A percentile compares a stretch with the other conserved stretches of the same genome.
These are phyloP conservation scores for Phyllachora maydis DNA, from an alignment of 2,329 filamentous ascomycete genomes.

Conservation along the genomic window DNA sequence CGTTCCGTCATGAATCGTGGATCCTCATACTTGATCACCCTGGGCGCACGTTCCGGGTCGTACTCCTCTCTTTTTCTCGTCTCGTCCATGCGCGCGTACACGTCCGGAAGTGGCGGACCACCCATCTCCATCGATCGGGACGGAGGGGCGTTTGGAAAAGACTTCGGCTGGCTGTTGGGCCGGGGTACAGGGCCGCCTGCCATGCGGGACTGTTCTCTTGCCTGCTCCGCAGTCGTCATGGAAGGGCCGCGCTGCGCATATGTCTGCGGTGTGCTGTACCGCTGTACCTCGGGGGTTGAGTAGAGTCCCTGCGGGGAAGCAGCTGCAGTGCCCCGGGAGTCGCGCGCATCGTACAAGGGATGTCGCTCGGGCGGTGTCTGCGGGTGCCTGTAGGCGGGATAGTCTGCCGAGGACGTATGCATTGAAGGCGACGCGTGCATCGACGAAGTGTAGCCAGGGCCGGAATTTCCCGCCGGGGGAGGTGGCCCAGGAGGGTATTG, in stretches of 20 bases:
- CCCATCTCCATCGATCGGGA: constrained; percentile 25
- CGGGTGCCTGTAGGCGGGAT: constrained; percentile 41
- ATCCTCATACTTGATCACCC: constrained; percentile 29
- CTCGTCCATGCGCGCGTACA: constrained; percentile 29
- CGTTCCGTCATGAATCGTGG: constrained; percentile 22
- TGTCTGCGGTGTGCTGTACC: constrained; percentile 36
- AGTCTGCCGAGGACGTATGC: constrained; percentile 33
- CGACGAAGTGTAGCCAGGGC: constrained; percentile 21
- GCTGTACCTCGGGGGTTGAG: constrained; percentile 33
- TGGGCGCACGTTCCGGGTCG: constrained; percentile 25
- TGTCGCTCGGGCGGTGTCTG: constrained; percentile 56
- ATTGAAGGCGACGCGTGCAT: constrained; percentile 35
- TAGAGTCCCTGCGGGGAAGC: constrained; percentile 28
- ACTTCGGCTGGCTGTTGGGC: constrained; percentile 29
- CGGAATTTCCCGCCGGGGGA: constrained; percentile 16
- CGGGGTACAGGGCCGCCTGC: constrained; percentile 15
- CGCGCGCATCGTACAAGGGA: constrained; percentile 24
- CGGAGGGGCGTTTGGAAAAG: constrained; percentile 19
- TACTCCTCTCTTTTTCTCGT: constrained; percentile 23
- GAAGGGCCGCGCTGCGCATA: constrained; percentile 30
- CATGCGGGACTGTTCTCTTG: constrained; percentile 16
- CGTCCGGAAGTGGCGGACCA: constrained; percentile 16
- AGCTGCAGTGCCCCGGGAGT: constrained; percentile 20
- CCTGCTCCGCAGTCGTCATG: constrained; percentile 21
- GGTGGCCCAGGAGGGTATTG: constrained; percentile 20